Percentiles rank a stretch among this genome's conserved stretches.
These are phyloP conservation scores for Candida gigantensis DNA, from an alignment of 1,139 yeast genomes.

Conservation along the genomic window DNA sequence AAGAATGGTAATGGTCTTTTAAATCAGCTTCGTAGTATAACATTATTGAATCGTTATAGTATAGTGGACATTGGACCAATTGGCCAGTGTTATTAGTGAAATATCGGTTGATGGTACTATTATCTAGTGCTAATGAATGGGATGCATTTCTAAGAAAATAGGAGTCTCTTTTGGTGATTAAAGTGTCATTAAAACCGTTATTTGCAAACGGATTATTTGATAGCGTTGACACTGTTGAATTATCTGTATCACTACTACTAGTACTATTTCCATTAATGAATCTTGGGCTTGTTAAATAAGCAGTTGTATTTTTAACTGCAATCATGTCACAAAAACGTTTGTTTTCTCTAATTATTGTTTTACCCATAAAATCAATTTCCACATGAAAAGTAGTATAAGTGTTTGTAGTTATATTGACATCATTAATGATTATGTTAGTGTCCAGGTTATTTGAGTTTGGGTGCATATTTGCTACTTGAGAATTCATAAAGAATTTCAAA, in stretches of 20 bases:
- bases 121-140: conserved; percentile 13
- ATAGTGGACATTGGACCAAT: conserved; percentile 44
- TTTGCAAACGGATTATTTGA: neutral
- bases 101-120: conserved; percentile 22
- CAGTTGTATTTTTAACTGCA: conserved; percentile 39
- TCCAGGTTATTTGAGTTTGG: conserved; percentile 88
- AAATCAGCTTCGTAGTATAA: conserved; percentile 42
- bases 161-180: conserved; percentile 2
- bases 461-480: conserved; percentile 27
- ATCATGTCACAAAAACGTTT: conserved; percentile 48
- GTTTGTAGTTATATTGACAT: conserved; percentile 47
- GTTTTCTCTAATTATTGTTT: conserved; percentile 37
- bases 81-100: conserved; percentile 29
- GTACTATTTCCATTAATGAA: conserved; percentile 9
- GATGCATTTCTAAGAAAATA: neutral
- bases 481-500: conserved; percentile 41
- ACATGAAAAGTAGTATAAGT: conserved; percentile 51
- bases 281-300: conserved; percentile 25
- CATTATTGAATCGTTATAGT: conserved; percentile 39
- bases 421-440: conserved; percentile 58
- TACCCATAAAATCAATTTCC: conserved; percentile 47
- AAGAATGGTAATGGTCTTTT: conserved; percentile 30
- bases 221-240: too few relatives aligned
- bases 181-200: neutral
- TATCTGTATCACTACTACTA: neutral